These are phyloP conservation scores for Nitzschia putrida DNA, from an alignment of 108 stramenopile species.

Conservation along the genomic window DNA sequence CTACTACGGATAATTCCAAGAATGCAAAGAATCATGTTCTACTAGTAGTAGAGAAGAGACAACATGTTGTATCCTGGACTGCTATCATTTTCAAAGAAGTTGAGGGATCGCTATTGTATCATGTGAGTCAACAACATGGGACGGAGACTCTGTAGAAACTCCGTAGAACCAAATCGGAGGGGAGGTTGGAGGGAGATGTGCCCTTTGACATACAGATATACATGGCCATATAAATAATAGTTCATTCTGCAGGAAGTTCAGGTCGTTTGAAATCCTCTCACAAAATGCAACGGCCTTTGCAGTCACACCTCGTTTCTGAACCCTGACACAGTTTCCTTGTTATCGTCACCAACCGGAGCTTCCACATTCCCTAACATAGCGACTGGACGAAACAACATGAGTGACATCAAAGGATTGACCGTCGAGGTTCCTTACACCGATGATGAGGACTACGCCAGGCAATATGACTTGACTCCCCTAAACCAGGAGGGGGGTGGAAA, in stretches of 20 bases:
- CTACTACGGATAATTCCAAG: too few relatives aligned
- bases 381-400: background rate
- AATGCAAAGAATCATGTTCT: too few relatives aligned
- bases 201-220: background rate
- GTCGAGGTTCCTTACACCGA: background rate
- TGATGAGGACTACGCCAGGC: slow-evolving; percentile 24
- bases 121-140: too few relatives aligned
- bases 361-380: too few relatives aligned
- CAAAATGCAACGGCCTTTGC: slow-evolving; percentile 15
- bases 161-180: too few relatives aligned
- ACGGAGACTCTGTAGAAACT: too few relatives aligned
- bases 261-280: slow-evolving; percentile 4
- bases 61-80: too few relatives aligned
- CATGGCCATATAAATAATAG: background rate
- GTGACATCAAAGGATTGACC: slow-evolving; percentile 13
- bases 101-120: too few relatives aligned
- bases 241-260: background rate
- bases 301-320: background rate
- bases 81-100: too few relatives aligned
- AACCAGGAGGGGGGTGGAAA: background rate
- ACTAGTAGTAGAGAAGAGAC: too few relatives aligned
- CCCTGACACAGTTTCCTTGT: background rate
- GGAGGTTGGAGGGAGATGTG: too few relatives aligned
- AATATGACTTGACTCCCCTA: slow-evolving; percentile 37
- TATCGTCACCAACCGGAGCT: too few relatives aligned